Evolutionary conservation across 2,329 filamentous ascomycete genomes (phyloP).

Genomic region (Aspergillus latus): DNA sequence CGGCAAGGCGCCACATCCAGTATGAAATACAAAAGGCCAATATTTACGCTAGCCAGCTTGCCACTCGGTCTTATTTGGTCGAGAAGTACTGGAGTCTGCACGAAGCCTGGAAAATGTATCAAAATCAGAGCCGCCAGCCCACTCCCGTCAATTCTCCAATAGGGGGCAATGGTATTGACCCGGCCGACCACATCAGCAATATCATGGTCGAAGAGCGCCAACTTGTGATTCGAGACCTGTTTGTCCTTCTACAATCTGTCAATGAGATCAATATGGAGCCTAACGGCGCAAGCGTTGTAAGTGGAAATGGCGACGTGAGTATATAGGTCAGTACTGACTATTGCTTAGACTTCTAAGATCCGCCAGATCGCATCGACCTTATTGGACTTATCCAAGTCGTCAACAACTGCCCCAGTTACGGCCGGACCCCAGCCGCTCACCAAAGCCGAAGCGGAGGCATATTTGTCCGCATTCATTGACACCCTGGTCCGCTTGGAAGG

Average conservation of each 20-base stretch:
- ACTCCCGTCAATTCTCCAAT: slow-evolving; percentile 16
- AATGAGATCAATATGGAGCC: slow-evolving; percentile 82
- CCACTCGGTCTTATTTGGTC: slow-evolving; percentile 79
- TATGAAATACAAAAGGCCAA: slow-evolving; percentile 92
- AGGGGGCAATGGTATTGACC: slow-evolving; percentile 21
- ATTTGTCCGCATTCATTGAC: slow-evolving; percentile 70
- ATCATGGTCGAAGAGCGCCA: slow-evolving; percentile 75
- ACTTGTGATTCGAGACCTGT: slow-evolving; percentile 75
- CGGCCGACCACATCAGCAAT: slow-evolving; percentile 54
- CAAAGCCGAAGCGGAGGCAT: slow-evolving; percentile 63
- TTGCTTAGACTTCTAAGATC: slow-evolving; percentile 70
- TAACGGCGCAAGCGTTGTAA: slow-evolving; percentile 64
- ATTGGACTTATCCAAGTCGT: slow-evolving; percentile 58
- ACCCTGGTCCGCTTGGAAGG: slow-evolving; percentile 73
- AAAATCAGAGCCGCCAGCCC: slow-evolving; percentile 19
- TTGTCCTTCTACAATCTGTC: slow-evolving; percentile 72
- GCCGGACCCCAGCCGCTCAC: slow-evolving; percentile 32
- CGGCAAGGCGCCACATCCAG: slow-evolving; percentile 54
- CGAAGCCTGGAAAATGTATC: slow-evolving; percentile 56
- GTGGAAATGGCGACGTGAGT: slow-evolving; percentile 27
- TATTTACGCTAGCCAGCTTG: slow-evolving; percentile 77
- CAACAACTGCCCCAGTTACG: slow-evolving; percentile 20
- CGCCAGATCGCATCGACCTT: slow-evolving; percentile 80
- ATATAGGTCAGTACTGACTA: slow-evolving; percentile 1
- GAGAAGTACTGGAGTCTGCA: slow-evolving; percentile 80